Conservation (phyloP, 345 rosid species). For the Arabis hirsuta region DNA sequence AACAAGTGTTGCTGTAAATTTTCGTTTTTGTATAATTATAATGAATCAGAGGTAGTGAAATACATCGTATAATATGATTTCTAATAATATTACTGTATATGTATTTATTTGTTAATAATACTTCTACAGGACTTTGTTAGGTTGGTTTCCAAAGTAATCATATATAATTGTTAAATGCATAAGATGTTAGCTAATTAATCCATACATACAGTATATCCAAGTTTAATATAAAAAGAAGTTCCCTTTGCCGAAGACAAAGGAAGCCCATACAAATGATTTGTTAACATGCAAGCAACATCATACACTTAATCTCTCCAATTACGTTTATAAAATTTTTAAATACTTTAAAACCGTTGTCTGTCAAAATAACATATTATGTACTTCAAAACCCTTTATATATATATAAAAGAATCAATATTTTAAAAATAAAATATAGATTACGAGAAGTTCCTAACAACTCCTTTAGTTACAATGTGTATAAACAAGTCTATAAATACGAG, state of each 20-base stretch:
- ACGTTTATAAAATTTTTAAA: background rate
- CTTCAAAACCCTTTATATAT: background rate
- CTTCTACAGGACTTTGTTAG: background rate
- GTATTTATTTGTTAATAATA: background rate
- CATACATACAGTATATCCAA: background rate
- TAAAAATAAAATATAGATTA: background rate
- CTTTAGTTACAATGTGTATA: conserved; percentile 23
- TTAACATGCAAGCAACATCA: conserved; percentile 59
- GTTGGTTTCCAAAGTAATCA: conserved; percentile 16
- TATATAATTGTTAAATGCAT: background rate
- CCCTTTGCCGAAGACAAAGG: conserved; percentile 51
- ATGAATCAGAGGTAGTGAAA: background rate
- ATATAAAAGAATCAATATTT: background rate
- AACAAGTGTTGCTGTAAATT: no score
- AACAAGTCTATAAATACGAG: conserved; percentile 23
- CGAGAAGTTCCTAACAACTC: conserved; percentile 21
- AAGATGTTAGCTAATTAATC: conserved; percentile 14
- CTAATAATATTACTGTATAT: background rate
- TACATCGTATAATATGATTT: background rate
- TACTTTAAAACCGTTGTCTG: conserved; percentile 1
- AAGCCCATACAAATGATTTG: conserved; percentile 77
- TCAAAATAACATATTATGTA: background rate
- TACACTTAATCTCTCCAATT: conserved; percentile 35
- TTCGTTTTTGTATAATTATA: no score
- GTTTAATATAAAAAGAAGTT: conserved; percentile 9